Conservation (phyloP, 805 yeast species). For the Candida mattraensis region DNA sequence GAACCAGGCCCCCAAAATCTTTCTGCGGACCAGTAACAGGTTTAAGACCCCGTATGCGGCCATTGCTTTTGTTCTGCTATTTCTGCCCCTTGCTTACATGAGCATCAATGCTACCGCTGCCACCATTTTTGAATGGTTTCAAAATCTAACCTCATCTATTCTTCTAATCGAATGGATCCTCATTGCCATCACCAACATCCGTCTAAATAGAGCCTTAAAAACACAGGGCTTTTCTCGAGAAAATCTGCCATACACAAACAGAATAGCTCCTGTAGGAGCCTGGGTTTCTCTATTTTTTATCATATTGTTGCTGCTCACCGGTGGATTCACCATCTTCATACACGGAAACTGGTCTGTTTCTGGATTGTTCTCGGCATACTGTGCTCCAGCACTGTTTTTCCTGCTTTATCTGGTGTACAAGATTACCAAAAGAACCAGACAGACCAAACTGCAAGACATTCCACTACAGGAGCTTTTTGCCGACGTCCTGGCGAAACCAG, state of each 20-base stretch:
- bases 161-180: conserved; percentile 60
- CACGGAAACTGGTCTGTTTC: conserved; percentile 31
- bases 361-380: conserved; percentile 25
- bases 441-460: conserved; percentile 38
- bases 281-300: conserved; percentile 34
- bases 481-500: conserved; percentile 35
- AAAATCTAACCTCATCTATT: conserved; percentile 57
- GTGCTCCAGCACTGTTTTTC: conserved; percentile 29
- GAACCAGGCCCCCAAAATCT: conserved; percentile 66
- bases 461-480: conserved; percentile 38
- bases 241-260: conserved; percentile 34
- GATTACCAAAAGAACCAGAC: conserved; percentile 31
- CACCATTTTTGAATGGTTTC: conserved; percentile 59
- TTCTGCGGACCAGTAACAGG: conserved; percentile 54
- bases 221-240: conserved; percentile 39
- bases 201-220: conserved; percentile 35
- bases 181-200: conserved; percentile 45
- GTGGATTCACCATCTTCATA: conserved; percentile 38
- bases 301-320: conserved; percentile 33
- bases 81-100: conserved; percentile 62
- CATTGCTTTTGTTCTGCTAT: conserved; percentile 42
- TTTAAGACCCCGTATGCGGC: conserved; percentile 62
- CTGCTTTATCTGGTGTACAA: conserved; percentile 36
- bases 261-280: conserved; percentile 30
- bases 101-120: conserved; percentile 53